Percentiles rank a stretch among this genome's conserved stretches.
Evolutionary conservation across 768 basidiomycete genomes (phyloP).

Genomic region (Albatrellus ellisii): DNA sequence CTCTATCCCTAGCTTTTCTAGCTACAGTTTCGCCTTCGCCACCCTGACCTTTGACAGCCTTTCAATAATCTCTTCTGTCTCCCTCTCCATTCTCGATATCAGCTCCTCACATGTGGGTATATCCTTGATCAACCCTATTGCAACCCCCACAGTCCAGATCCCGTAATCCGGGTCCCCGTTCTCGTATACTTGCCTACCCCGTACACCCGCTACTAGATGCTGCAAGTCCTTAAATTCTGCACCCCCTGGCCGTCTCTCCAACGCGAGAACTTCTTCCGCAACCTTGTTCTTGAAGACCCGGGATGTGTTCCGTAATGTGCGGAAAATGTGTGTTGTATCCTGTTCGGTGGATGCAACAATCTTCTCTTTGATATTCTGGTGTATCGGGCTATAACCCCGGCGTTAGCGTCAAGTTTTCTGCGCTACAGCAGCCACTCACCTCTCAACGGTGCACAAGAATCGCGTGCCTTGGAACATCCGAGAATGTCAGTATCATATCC

Average conservation of each 20-base stretch:
- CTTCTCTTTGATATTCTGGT: constrained; percentile 81
- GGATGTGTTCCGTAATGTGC: constrained; percentile 72
- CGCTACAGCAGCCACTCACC: constrained; percentile 24
- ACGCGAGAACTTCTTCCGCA: constrained; percentile 68
- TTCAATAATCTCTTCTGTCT: constrained; percentile 56
- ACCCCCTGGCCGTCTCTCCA: constrained; percentile 72
- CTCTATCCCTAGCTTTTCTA: too few species aligned
- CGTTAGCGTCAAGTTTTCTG: neutral
- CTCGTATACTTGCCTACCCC: constrained; percentile 69
- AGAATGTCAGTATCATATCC: neutral
- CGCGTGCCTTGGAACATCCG: constrained; percentile 38
- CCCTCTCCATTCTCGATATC: constrained; percentile 53
- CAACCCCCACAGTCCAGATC: constrained; percentile 67
- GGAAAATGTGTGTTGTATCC: constrained; percentile 84
- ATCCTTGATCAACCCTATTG: constrained; percentile 66
- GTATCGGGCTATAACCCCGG: constrained; percentile 48
- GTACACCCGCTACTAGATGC: constrained; percentile 59
- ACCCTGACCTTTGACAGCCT: constrained; percentile 24
- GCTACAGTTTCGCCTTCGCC: constrained; percentile 16
- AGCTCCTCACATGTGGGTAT: constrained; percentile 73
- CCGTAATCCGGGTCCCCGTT: constrained; percentile 78
- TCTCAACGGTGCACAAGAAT: constrained; percentile 87
- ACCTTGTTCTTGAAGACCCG: constrained; percentile 84
- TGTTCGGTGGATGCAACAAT: constrained; percentile 75
- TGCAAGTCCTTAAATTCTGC: constrained; percentile 80